Evolutionary conservation across 169 alveolate species (phyloP).

Genomic region (Toxoplasma gondii): DNA sequence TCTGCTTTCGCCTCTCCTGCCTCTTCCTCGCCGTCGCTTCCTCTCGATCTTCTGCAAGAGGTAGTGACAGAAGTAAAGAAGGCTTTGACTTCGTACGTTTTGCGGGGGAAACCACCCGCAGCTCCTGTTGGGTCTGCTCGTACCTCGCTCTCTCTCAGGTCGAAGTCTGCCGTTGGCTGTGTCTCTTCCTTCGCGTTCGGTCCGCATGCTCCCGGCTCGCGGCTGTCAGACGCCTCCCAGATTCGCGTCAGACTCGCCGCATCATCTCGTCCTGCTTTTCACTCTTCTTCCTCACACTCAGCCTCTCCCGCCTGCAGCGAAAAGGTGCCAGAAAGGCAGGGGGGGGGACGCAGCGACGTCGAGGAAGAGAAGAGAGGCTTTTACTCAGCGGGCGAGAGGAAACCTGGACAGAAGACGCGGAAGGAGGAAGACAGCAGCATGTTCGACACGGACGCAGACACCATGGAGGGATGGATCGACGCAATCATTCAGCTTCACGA

Average conservation of each 20-base stretch:
- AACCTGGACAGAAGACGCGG: neutral
- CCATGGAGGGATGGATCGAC: constrained; percentile 25
- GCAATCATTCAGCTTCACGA: constrained; percentile 56
- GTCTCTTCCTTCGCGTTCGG: neutral
- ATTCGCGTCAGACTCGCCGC: neutral
- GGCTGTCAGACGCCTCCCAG: neutral
- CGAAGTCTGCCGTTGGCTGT: neutral
- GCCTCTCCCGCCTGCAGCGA: neutral
- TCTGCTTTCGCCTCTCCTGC: neutral
- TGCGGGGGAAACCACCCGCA: neutral
- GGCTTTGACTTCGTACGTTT: neutral
- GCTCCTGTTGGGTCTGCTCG: neutral
- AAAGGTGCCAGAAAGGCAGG: neutral
- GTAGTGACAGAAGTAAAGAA: neutral
- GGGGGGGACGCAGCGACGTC: neutral
- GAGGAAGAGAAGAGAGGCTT: neutral
- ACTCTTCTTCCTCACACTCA: no score
- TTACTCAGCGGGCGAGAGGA: neutral
- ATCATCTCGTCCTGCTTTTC: no score
- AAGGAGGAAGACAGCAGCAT: neutral
- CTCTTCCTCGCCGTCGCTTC: neutral
- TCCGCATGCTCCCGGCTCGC: no score
- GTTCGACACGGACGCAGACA: neutral
- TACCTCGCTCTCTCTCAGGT: neutral
- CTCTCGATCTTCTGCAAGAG: neutral